Base-by-base conservation (phyloP, 225 moss, liverwort and hornwort species). In the Asterella californica region DNA sequence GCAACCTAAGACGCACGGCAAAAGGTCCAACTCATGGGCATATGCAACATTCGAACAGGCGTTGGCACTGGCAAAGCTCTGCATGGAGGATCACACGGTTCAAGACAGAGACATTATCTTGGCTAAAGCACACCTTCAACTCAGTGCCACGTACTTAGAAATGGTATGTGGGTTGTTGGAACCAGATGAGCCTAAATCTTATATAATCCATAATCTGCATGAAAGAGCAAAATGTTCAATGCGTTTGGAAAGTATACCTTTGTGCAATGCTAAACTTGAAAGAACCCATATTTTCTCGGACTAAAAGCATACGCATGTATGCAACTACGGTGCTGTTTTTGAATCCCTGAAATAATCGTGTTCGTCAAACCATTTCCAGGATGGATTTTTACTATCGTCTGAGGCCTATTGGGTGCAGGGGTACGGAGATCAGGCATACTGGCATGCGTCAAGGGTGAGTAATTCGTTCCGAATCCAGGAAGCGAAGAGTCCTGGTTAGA, bases 341-440 rank as follows among this genome's bases (percentile, higher is more conserved):
- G 75, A 75, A 55, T 34, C 54, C 19, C 75, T 75, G 25, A 75
- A 75, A 36, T 33, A 55, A 25, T 27, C 29, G 75, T 75, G 18
- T 54, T 53, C 36, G n/a, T 75, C 48, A 75, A 11, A 75, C 75
- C 7, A 75, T 75, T 55, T 53, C 54, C 75, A 75, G 75, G 75
- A 75, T 75, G 75, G 75, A 75, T 75, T 17, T 74, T 75, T 75
- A 75, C 57, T 75, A 33, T 75, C 75, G 33, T 75, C 75, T 75
- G 75, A 75, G 54, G 75, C 75, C 75, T 75, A 75, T 75, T 62
- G 74, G 64, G 22, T 79, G 30, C 65, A 96, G 96, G 91, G 89
- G 5, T 90, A 89, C 85, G 96, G 96, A 84, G 92, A 94, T 71
- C 96, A 96, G 77, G 89, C 96, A 2, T 96, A 90, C 79, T 92